Evolutionary conservation across 1,139 yeast genomes (phyloP), one percentile per base, ranked within the genome.

Genomic region (Geotrichum candidum): DNA sequence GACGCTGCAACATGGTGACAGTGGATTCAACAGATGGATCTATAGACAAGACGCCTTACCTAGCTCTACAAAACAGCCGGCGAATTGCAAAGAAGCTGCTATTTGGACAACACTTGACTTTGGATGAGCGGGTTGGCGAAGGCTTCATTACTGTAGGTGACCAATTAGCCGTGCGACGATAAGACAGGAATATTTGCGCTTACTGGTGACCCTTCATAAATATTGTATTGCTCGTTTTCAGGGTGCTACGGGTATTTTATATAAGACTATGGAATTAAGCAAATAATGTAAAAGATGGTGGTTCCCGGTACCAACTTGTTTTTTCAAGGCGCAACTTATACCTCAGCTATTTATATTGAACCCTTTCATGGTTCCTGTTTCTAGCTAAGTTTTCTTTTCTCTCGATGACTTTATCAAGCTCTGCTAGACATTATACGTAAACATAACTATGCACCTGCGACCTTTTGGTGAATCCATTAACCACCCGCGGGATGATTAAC

Each of bases 401-500:
- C 9, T 29, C 7, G 1, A 18, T 18, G 18, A 18, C 18, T 27
- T 27, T 27, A 6, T 27, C 3, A 27, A 27, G 6, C 31, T 27
- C 31, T 27, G 31, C 31, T 27, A 6, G 31, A 27, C 6, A 4
- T 29, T 9, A 29, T 29, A 29, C 33, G 33, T 5, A 1, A 29
- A 6, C 9, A 3, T 29, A 29, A 29, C 3, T 6, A 27, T 27
- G 6, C 31, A 27, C 33, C 4, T 29, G 33, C 33, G 7, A 5
- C 63, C 96, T 88, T 79, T 80, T 88, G 78, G 95, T 89, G 63
- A 79, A 9, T 0, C 33, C 33, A 3, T 88, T 66, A 88, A 96
- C 66, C 88, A 96, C 82, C 83, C 88, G 74, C 87, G 96, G 81
- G 95, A 92, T 82, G 94, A 94, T 81, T 84, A 85, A 87, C 87